Base-by-base conservation (phyloP, 345 rosid species). In the Euphorbia tirucalli region DNA sequence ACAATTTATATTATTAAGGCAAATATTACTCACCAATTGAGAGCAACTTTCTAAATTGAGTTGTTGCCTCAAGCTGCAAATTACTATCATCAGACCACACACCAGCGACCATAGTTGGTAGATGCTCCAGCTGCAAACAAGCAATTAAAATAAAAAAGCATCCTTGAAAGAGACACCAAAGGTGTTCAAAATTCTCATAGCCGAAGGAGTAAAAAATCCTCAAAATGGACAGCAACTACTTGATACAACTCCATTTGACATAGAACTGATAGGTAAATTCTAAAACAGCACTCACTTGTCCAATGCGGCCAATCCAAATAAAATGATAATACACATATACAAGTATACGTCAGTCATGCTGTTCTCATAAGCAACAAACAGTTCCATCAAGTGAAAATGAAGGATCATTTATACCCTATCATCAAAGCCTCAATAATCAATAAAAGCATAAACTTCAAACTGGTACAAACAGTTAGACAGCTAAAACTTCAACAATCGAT, bases 31-130 rank as follows among this genome's bases (percentile, higher is more conserved):
- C 68, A 89, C 97, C 97, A 57, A 91, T 89, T 16, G 97, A 91
- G 66, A 91, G 90, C 74, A 91, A 48, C 60, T 91, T 91, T 68
- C 97, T 75, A 70, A 91, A 91, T 71, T 89, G 97, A n/a, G 90
- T 88, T 32, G 97, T 91, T 0, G 93, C 82, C 81, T 91, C 97
- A 18, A 86, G 85, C 83, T 89, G 97, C 71, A 85, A 71, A 72
- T 44, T 74, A 61, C 83, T 70, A 61, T 91, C 95, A 52, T 83
- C 85, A 28, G 85, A 74, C 88, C 87, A 86, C 21, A 91, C 85
- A 67, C 87, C 94, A 13, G 83, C 79, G 49, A 91, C 88, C 97
- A 91, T 83, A 4, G 87, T 43, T 24, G 97, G 95, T 60, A 91
- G 84, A 75, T 87, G 83, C 80, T 91, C 97, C 85, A 91, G 69